Conservation (phyloP, 31 red algal genomes). For the Asparagopsis taxiformis region DNA sequence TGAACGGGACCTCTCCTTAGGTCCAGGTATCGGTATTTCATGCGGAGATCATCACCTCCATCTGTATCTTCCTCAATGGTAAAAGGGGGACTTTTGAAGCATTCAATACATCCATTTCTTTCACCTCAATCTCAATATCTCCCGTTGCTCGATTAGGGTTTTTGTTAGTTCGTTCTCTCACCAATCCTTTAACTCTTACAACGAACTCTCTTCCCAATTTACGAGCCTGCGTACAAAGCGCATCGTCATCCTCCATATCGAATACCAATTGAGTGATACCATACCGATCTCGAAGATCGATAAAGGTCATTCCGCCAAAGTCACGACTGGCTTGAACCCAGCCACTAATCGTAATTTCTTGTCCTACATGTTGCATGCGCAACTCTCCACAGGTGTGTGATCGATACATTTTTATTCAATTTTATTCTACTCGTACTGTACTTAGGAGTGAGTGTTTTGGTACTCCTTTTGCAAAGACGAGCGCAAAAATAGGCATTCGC, state of each 20-base stretch:
- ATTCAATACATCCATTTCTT: too few relatives aligned
- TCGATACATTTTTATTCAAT: too few relatives aligned
- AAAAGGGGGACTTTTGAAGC: neutral
- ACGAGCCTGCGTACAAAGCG: neutral
- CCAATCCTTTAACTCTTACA: neutral
- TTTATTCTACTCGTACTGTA: too few relatives aligned
- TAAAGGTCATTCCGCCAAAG: neutral
- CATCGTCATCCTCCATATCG: neutral
- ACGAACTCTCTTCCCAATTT: neutral
- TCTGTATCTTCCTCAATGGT: neutral
- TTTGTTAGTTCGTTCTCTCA: neutral
- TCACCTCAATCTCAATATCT: neutral
- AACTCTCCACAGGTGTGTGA: neutral
- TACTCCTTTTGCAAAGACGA: too few relatives aligned
- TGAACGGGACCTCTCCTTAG: conserved; percentile 29
- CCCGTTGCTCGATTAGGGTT: neutral
- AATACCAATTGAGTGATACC: neutral
- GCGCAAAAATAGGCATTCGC: too few relatives aligned
- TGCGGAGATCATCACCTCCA: conserved; percentile 20
- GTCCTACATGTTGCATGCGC: neutral
- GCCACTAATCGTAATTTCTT: neutral
- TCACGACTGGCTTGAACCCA: neutral
- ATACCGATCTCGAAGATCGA: neutral
- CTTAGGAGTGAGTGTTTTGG: too few relatives aligned
- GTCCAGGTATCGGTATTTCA: conserved; percentile 57